Conservation (phyloP, 108 stramenopile genomes). For the Aurantiochytrium sp. region DNA sequence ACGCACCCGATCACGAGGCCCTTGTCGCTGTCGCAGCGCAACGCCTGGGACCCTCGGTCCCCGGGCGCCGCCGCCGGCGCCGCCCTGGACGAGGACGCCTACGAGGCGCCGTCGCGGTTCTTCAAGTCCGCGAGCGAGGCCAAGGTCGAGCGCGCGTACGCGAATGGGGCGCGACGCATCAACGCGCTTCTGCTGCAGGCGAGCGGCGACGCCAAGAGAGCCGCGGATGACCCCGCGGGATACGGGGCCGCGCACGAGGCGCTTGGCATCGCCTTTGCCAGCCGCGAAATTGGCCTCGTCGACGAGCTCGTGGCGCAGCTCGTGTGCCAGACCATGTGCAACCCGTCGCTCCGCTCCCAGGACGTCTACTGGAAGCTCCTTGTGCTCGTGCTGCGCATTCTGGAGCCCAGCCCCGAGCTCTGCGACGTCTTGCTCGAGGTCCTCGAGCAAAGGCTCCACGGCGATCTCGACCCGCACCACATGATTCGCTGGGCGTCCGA, state of each 20-base stretch:
- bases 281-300: background rate
- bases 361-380: background rate
- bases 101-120: background rate
- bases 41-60: background rate
- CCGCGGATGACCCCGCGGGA: background rate
- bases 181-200: background rate
- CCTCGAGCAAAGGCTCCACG: background rate
- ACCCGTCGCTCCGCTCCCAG: background rate
- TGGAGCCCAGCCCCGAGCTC: background rate
- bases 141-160: background rate
- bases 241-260: constrained; percentile 23
- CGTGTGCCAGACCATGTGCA: background rate
- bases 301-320: background rate
- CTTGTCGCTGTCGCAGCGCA: background rate
- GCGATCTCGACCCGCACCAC: background rate
- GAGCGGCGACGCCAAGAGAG: background rate
- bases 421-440: background rate
- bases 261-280: background rate
- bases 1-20: background rate
- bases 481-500: constrained; percentile 7
- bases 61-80: background rate
- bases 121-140: background rate
- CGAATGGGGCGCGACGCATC: background rate
- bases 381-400: background rate
- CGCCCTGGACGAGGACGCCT: background rate